These are phyloP conservation scores for Amanita pseudoporphyria DNA, from an alignment of 768 basidiomycete genomes.

Conservation along the genomic window DNA sequence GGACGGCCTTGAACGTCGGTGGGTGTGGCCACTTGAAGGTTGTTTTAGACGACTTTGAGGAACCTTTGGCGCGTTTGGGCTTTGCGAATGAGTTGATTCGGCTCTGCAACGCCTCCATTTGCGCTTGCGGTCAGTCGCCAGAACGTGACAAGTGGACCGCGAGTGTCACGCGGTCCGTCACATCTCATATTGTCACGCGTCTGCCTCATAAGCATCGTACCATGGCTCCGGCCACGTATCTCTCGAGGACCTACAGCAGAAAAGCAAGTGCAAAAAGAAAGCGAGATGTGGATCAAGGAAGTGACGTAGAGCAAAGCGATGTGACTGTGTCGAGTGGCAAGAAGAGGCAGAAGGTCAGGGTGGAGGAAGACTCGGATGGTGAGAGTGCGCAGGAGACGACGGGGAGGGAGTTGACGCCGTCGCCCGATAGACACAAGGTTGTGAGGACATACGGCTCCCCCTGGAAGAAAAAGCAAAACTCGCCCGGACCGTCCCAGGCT, in stretches of 20 bases:
- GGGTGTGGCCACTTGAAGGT: conserved; percentile 78
- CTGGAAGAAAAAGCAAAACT: neutral
- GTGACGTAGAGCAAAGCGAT: neutral
- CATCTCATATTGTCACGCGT: conserved; percentile 7
- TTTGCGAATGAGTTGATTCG: conserved; percentile 65
- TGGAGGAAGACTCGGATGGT: conserved; percentile 12
- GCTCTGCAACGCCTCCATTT: conserved; percentile 44
- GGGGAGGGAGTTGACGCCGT: neutral
- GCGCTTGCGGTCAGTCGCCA: conserved; percentile 10
- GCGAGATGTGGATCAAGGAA: conserved; percentile 1
- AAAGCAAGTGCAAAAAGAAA: conserved; percentile 19
- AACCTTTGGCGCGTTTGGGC: conserved; percentile 50
- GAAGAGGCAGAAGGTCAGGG: neutral
- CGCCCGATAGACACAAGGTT: neutral
- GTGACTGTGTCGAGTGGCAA: neutral
- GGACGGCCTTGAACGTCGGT: conserved; percentile 51
- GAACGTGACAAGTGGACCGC: conserved; percentile 19
- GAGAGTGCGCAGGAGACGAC: neutral
- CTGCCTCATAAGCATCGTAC: neutral
- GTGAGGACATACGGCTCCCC: neutral
- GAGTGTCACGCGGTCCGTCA: conserved; percentile 25
- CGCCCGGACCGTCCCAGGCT: neutral
- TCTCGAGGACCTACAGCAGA: conserved; percentile 28
- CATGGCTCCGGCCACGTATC: conserved; percentile 10
- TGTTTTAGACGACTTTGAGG: conserved; percentile 20